Evolutionary conservation across 768 basidiomycete species (phyloP), one percentile per base, ranked within the genome.

Genomic region (Gautieria morchelliformis): DNA sequence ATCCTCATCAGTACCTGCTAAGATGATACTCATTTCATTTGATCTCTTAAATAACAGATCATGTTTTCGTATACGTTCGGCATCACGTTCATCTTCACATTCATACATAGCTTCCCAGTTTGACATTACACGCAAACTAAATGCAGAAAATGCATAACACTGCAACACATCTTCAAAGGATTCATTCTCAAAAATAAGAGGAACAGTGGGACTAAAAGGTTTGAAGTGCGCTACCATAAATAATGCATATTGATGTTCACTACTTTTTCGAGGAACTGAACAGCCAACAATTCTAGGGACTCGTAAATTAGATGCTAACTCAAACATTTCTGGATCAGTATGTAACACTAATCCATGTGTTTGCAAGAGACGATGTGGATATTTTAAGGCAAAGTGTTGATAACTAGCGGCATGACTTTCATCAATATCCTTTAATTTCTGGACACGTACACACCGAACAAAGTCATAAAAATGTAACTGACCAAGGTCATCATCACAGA

Each of bases 41-140:
- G n/a, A n/a, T n/a, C n/a, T n/a, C n/a, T 27, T 27, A 5, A 27
- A 27, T 3, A 27, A 5, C 27, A 3, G 27, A 27, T 27, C 27
- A 27, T 5, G 27, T 27, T 27, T 27, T 5, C 5, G 27, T 5
- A 27, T 27, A 27, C 27, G 27, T 27, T 71, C 71, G n/a, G 69
- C 69, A 61, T 72, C 70, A 19, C 65, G 41, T 48, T 65, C 63
- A 65, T 72, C 71, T 44, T 68, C 63, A 58, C 71, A 71, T 53
- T 71, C 70, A 62, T 71, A 53, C 0, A 70, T 61, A 17, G 65
- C 69, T 40, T 70, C 64, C 70, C 71, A 70, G 44, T 71, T 71
- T 6, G 59, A 51, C 56, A 69, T 65, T n/a, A n/a, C n/a, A n/a
- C n/a, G n/a, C n/a, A n/a, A n/a, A n/a, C n/a, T n/a, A n/a, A n/a